Base-by-base conservation (phyloP, 768 basidiomycete species). In the Naematelia encephala region DNA sequence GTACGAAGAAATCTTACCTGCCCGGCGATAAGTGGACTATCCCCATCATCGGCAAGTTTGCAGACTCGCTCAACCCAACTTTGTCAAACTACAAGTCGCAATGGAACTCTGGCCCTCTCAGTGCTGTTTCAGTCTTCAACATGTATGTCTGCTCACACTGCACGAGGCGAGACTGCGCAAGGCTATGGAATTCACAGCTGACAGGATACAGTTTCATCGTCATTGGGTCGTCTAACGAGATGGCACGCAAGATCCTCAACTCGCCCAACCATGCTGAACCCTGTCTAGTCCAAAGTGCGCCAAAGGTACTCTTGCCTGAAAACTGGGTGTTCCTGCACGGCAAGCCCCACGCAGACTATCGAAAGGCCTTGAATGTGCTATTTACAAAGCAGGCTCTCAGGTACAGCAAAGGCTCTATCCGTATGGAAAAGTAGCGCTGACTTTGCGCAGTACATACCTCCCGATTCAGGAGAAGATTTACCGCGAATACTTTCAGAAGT, bases 291-390 rank as follows among this genome's bases (percentile, higher is more conserved):
- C 82, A 91, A 65, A 88, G 91, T 4, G 96, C 91, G 28, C 96
- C 94, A 78, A 81, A 86, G 56, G 81, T 99, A 57, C 82, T 99
- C 45, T 82, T 83, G 52, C 82, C 87, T 1, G 88, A 92, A 30
- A 96, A 94, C 80, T 96, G 91, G 91, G 94, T 99, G n/a, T 99
- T 99, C 81, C 81, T 98, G 43, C 94, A 85, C 54, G 94, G 94
- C 22, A 97, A 91, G 79, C 83, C 80, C 2, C 94, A 99, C 73
- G 86, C 92, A 57, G 90, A 94, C 22, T 99, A 96, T 77, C 89
- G 96, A 60, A 88, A 88, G 62, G 86, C 88, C 44, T 80, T 99
- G 48, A 97, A 97, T 77, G 80, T 82, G 28, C 84, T 99, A 39
- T 98, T 98, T 81, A 98, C 96, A 26, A 89, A 89, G 73, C 89